Evolutionary conservation across 108 stramenopile species (phyloP).

Genomic region (Asterionellopsis glacialis): DNA sequence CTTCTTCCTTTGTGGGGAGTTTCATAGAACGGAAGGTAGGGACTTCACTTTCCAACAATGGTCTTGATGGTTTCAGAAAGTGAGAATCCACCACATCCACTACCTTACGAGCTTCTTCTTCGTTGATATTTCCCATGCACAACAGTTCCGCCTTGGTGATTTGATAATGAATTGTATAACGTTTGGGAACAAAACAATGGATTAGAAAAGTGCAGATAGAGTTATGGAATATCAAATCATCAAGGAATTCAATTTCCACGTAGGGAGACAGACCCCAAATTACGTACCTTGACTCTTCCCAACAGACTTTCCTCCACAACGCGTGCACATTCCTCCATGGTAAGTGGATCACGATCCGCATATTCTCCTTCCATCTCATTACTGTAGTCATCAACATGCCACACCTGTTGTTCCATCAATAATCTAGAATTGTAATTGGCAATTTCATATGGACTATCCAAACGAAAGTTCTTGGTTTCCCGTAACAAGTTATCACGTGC

Average conservation of each 20-base stretch:
- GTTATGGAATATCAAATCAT: too few species aligned
- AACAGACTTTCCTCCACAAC: constrained; percentile 61
- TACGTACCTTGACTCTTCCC: constrained; percentile 49
- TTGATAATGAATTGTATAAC: not conserved
- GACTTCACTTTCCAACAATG: constrained; percentile 52
- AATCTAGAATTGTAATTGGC: constrained; percentile 76
- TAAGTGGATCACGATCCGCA: constrained; percentile 63
- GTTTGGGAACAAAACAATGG: not conserved
- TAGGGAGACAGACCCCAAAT: too few species aligned
- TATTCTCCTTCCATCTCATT: constrained; percentile 71
- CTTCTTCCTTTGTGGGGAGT: constrained; percentile 72
- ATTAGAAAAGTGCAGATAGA: too few species aligned
- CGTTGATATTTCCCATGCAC: constrained; percentile 86
- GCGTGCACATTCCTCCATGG: constrained; percentile 77
- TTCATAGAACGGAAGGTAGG: constrained; percentile 71
- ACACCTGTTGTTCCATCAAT: constrained; percentile 73
- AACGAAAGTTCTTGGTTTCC: constrained; percentile 82
- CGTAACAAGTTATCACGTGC: constrained; percentile 69
- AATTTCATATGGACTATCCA: constrained; percentile 79
- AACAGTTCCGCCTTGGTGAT: constrained; percentile 33
- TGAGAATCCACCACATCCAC: constrained; percentile 41
- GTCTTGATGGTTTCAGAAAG: constrained; percentile 42
- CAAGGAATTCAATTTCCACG: too few species aligned
- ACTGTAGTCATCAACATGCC: constrained; percentile 78
- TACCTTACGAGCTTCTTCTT: constrained; percentile 53